Evolutionary conservation across 1,284 basidiomycete species (phyloP).

Genomic region (Hemileccinum hortonii): DNA sequence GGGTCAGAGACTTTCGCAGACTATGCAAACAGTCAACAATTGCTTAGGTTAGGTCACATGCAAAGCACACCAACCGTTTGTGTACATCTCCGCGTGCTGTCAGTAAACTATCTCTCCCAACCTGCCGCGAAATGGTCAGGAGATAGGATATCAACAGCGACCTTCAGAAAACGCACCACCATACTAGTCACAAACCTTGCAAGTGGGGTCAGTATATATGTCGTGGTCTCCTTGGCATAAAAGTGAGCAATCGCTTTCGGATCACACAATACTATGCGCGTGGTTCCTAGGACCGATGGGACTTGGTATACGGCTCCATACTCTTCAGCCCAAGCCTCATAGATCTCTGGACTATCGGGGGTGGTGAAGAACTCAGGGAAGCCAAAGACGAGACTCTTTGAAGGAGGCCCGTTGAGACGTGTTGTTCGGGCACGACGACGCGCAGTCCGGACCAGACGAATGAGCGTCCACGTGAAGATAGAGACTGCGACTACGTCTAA

Average conservation of each 20-base stretch:
- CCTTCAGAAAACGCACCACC: constrained; percentile 39
- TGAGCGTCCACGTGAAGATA: constrained; percentile 19
- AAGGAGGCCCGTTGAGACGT: constrained; percentile 36
- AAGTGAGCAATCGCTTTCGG: constrained; percentile 56
- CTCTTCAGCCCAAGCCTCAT: constrained; percentile 45
- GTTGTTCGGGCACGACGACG: constrained; percentile 21
- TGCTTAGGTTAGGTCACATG: not conserved
- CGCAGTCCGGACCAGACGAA: constrained; percentile 10
- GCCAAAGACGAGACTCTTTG: constrained; percentile 40
- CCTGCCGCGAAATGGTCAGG: constrained; percentile 2
- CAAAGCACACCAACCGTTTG: constrained; percentile 15
- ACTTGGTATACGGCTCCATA: constrained; percentile 50
- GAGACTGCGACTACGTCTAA: constrained; percentile 11
- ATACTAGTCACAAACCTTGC: constrained; percentile 43
- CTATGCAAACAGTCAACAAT: constrained; percentile 25
- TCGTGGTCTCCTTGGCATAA: constrained; percentile 51
- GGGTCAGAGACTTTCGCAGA: constrained; percentile 44
- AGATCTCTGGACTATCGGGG: constrained; percentile 32
- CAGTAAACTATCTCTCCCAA: constrained; percentile 13
- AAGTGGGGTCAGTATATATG: constrained; percentile 19
- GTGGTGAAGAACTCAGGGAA: constrained; percentile 28
- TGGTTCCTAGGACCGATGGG: constrained; percentile 44
- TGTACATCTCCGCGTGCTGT: constrained; percentile 20
- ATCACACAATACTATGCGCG: constrained; percentile 49
- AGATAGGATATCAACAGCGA: not conserved